phyloP scores from a whole-genome alignment of 2,329 filamentous ascomycete genomes.

The Colletotrichum sansevieriae region DNA sequence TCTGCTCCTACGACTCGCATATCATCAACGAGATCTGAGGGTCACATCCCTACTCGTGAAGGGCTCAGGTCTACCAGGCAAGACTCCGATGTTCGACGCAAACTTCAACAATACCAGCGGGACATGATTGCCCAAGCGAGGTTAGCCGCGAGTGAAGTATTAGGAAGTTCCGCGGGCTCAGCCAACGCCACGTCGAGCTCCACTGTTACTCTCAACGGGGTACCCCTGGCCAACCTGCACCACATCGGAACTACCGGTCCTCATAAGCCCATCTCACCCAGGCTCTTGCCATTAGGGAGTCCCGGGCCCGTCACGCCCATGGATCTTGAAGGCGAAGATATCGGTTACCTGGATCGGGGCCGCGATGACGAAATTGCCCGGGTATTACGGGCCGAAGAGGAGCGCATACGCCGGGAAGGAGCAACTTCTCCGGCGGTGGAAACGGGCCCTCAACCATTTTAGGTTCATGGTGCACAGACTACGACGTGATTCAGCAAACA shows the following conservation, averaged over 20 bases:
- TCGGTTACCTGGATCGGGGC: constrained; percentile 54
- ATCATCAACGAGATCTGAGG: constrained; percentile 37
- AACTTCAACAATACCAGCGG: constrained; percentile 69
- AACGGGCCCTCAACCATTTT: constrained; percentile 49
- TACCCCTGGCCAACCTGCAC: constrained; percentile 54
- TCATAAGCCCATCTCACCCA: constrained; percentile 63
- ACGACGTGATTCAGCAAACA: not conserved
- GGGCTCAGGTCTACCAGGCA: constrained; percentile 50
- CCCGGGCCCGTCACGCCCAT: constrained; percentile 74
- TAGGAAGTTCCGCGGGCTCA: constrained; percentile 46
- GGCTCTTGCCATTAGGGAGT: constrained; percentile 66
- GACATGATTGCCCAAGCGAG: constrained; percentile 72
- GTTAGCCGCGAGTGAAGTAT: constrained; percentile 55
- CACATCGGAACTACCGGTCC: constrained; percentile 52
- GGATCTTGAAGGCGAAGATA: constrained; percentile 60
- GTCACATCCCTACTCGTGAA: constrained; percentile 45
- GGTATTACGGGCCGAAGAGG: constrained; percentile 48
- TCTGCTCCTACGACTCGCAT: constrained; percentile 15
- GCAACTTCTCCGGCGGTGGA: constrained; percentile 50
- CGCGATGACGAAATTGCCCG: constrained; percentile 45
- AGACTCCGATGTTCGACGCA: constrained; percentile 63
- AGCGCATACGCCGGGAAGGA: constrained; percentile 50
- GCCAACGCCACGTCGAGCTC: constrained; percentile 45
- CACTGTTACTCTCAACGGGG: constrained; percentile 51
- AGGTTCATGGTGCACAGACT: not conserved